Percentiles rank a stretch among this genome's conserved stretches.
These are phyloP conservation scores for Extremus antarcticus DNA, from an alignment of 495 filamentous ascomycete genomes.

Conservation along the genomic window DNA sequence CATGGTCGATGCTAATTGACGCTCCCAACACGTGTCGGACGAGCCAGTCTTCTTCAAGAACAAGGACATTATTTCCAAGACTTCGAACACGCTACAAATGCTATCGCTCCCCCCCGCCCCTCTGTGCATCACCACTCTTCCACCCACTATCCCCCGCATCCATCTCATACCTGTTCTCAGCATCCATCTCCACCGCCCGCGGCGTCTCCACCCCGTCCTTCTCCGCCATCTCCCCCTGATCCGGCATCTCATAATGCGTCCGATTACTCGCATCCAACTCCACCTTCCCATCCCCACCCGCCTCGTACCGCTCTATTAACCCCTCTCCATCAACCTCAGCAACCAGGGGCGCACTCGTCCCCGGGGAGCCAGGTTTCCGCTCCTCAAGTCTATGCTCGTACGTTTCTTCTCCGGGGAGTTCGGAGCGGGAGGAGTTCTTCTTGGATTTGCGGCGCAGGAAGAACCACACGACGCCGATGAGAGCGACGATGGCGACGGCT, in stretches of 20 bases:
- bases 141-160: background rate
- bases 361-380: background rate
- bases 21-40: too few species aligned
- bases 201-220: background rate
- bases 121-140: too few species aligned
- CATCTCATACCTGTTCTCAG: background rate
- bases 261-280: background rate
- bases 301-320: background rate
- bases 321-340: background rate
- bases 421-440: background rate
- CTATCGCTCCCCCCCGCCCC: too few species aligned
- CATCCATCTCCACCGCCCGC: background rate
- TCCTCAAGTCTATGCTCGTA: background rate
- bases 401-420: background rate
- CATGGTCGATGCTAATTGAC: too few species aligned
- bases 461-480: background rate
- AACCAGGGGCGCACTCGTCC: background rate
- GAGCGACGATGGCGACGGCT: background rate
- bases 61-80: too few species aligned
- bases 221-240: background rate
- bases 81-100: too few species aligned
- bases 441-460: slow-evolving; percentile 1
- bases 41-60: too few species aligned
- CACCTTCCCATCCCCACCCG: background rate
- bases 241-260: background rate